Percentiles rank a stretch among this genome's conserved stretches.
phyloP scores from a whole-genome alignment of 2,329 filamentous ascomycete genomes.

The Coccinonectria pachysandricola region DNA sequence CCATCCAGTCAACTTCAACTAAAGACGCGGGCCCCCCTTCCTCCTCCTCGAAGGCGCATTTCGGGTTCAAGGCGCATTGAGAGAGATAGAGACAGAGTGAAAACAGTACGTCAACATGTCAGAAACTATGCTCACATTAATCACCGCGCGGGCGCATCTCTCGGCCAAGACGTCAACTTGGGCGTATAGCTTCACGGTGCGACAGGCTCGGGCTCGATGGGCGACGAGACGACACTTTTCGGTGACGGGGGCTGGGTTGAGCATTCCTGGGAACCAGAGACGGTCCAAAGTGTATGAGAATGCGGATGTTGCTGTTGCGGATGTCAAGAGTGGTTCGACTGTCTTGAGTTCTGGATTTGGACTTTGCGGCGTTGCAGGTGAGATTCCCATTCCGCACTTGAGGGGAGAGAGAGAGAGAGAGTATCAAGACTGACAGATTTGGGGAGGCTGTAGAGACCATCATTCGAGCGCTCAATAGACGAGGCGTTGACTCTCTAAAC shows the following conservation, averaged over 20 bases:
- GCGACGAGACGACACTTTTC: slow-evolving; percentile 9
- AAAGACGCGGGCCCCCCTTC: too few species aligned
- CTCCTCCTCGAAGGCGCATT: too few species aligned
- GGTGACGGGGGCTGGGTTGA: slow-evolving; percentile 7
- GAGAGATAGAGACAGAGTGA: too few species aligned
- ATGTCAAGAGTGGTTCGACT: slow-evolving; percentile 59
- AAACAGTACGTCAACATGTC: too few species aligned
- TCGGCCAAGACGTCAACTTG: background rate
- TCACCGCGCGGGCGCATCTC: background rate
- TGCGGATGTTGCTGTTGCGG: slow-evolving; percentile 59
- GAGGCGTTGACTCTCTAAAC: slow-evolving; percentile 51
- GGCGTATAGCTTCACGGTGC: background rate
- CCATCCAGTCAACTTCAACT: too few species aligned
- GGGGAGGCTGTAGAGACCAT: slow-evolving; percentile 51
- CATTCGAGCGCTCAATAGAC: slow-evolving; percentile 54
- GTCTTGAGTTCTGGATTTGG: slow-evolving; percentile 73
- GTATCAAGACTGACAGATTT: slow-evolving; percentile 1
- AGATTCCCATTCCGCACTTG: slow-evolving; percentile 7
- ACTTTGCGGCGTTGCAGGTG: slow-evolving; percentile 66
- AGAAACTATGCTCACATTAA: background rate
- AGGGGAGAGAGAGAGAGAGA: background rate
- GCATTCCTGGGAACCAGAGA: slow-evolving; percentile 2
- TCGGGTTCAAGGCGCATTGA: too few species aligned
- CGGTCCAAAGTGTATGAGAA: slow-evolving; percentile 39
- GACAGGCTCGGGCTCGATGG: slow-evolving; percentile 1